A percentile compares a stretch with the other conserved stretches of the same genome.
phyloP scores from a whole-genome alignment of 1,139 yeast genomes.

The Yamadazyma buinensis region DNA sequence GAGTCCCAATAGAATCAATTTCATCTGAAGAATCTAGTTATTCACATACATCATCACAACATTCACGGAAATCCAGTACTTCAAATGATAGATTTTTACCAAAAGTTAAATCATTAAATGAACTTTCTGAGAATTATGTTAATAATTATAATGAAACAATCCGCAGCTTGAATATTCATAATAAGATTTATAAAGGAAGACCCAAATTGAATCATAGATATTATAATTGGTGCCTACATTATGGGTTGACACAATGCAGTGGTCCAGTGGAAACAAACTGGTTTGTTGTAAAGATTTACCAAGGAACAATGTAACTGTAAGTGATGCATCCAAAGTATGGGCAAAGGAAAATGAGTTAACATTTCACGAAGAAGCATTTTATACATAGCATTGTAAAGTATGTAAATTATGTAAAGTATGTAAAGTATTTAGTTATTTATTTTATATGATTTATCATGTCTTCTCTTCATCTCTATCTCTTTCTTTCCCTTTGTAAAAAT shows the following conservation, averaged over 20 bases:
- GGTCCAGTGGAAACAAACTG: conserved; percentile 40
- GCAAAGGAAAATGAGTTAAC: conserved; percentile 78
- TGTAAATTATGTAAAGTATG: too few species aligned
- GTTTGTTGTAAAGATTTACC: conserved; percentile 45
- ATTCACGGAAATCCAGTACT: conserved; percentile 12
- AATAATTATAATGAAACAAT: conserved; percentile 26
- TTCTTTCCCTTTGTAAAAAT: too few species aligned
- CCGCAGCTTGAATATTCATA: conserved; percentile 26
- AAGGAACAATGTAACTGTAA: conserved; percentile 25
- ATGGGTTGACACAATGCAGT: conserved; percentile 46
- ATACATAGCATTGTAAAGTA: too few species aligned
- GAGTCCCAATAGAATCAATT: neutral
- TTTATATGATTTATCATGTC: too few species aligned
- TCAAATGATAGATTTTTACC: conserved; percentile 35
- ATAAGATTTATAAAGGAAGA: conserved; percentile 41
- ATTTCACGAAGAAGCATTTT: conserved; percentile 83
- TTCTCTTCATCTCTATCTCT: too few species aligned
- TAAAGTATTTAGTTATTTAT: too few species aligned
- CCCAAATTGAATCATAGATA: conserved; percentile 41
- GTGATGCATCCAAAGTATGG: conserved; percentile 59
- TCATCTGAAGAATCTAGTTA: neutral
- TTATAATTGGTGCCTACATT: conserved; percentile 46
- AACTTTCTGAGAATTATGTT: conserved; percentile 11
- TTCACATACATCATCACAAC: conserved; percentile 4
- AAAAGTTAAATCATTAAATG: conserved; percentile 11